Evolutionary conservation across 768 basidiomycete genomes (phyloP), one percentile per base, ranked within the genome.

Genomic region (Psilocybe sp.): DNA sequence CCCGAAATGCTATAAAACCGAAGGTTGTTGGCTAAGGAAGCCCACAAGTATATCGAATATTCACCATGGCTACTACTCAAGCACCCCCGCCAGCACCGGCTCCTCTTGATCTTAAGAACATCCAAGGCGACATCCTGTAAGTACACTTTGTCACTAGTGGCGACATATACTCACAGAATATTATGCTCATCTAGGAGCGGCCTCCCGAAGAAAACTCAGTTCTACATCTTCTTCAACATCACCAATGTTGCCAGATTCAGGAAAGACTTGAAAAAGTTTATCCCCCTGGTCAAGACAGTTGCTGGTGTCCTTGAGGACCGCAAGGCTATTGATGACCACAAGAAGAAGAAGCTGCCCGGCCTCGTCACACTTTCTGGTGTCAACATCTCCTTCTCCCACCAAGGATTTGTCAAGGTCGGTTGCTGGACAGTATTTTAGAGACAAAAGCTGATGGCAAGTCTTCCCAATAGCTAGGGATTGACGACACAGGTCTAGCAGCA

Each of bases 301-400:
- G 61, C 65, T 0, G 71, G 76, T 51, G 67, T 74, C 19, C 54
- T 72, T 33, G 56, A 66, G 46, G 76, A 78, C 62, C 62, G 72
- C 43, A 60, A 72, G 34, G 57, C 46, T 6, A 75, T 76, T 39
- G 60, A 61, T 0, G 62, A 71, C 44, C 69, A 70, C 59, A 76
- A 73, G 63, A 55, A 53, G 47, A 39, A 44, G 42, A 44, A 44
- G 35, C 41, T 44, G 12, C 57, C 57, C n/a, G 35, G 41, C 11
- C 61, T 73, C 19, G 60, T 78, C 49, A 69, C 67, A n/a, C 58
- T 77, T 44, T 63, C 63, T 7, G 76, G 75, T 11, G 68, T 80
- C 47, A 82, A 81, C 63, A 70, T 82, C 34, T 68, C 79, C 5
- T 80, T 83, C 64, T 78, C 80, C 5, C 74, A 76, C 19, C 60